A percentile compares a stretch with the other conserved stretches of the same genome.
Evolutionary conservation across 768 basidiomycete species (phyloP).

Genomic region (Lactarius deliciosus): DNA sequence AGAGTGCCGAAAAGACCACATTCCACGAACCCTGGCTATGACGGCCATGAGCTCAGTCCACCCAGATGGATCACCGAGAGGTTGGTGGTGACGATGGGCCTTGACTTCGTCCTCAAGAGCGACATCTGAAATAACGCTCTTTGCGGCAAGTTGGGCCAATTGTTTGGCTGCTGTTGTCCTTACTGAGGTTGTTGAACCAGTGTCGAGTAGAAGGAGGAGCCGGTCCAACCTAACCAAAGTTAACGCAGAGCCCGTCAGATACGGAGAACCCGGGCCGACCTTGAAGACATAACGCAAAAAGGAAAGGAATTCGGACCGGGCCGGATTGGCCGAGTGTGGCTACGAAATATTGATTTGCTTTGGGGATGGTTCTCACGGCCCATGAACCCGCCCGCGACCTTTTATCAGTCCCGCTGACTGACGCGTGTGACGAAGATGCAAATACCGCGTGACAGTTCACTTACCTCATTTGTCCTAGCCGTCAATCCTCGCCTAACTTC

Average conservation of each 20-base stretch:
- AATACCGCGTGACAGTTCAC: slow-evolving; percentile 28
- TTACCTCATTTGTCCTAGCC: slow-evolving; percentile 31
- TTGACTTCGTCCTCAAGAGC: slow-evolving; percentile 79
- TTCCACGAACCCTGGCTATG: slow-evolving; percentile 67
- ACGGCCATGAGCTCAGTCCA: slow-evolving; percentile 93
- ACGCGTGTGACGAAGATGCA: slow-evolving; percentile 29
- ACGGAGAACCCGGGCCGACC: slow-evolving; percentile 42
- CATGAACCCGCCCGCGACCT: slow-evolving; percentile 31
- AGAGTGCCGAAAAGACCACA: slow-evolving; percentile 30
- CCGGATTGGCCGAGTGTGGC: slow-evolving; percentile 45
- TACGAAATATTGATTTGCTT: slow-evolving; percentile 41
- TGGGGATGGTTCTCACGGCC: slow-evolving; percentile 44
- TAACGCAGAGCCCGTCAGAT: slow-evolving; percentile 22
- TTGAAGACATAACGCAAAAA: slow-evolving; percentile 71
- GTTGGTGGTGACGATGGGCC: slow-evolving; percentile 55
- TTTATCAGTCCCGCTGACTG: slow-evolving; percentile 29
- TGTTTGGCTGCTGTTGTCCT: slow-evolving; percentile 96
- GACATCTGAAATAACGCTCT: slow-evolving; percentile 81
- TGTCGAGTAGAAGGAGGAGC: slow-evolving; percentile 92
- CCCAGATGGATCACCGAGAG: slow-evolving; percentile 64
- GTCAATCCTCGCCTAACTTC: slow-evolving; percentile 26
- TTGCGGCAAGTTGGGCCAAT: slow-evolving; percentile 85
- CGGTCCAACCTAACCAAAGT: slow-evolving; percentile 77
- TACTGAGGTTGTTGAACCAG: slow-evolving; percentile 87
- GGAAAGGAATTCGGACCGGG: slow-evolving; percentile 50